Evolutionary conservation across 2,329 filamentous ascomycete genomes (phyloP).

Genomic region (Mollisiaceae sp.): DNA sequence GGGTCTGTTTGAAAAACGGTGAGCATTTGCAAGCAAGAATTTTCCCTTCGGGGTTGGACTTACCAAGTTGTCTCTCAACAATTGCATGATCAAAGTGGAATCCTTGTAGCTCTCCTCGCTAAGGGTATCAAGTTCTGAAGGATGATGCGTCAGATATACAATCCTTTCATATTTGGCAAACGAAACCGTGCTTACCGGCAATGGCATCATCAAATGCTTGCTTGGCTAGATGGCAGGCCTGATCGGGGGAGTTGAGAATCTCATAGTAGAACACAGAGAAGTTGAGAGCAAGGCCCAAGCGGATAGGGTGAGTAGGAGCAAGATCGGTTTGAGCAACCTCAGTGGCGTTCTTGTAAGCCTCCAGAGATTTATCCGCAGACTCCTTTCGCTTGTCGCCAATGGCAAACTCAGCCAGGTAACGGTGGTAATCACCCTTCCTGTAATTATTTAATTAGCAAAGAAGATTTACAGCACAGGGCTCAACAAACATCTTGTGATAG

Average conservation of each 20-base stretch:
- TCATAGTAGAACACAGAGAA: conserved; percentile 99
- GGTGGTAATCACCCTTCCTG: conserved; percentile 99
- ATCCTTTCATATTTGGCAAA: not conserved
- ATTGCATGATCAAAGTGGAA: conserved; percentile 99
- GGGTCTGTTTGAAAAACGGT: conserved; percentile 66
- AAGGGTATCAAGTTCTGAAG: conserved; percentile 82
- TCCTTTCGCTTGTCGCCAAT: conserved; percentile 93
- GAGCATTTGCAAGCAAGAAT: conserved; percentile 3
- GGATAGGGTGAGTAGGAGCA: conserved; percentile 90
- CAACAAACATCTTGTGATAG: conserved; percentile 96
- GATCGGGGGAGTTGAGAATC: conserved; percentile 97
- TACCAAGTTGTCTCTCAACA: conserved; percentile 90
- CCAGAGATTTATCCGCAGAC: conserved; percentile 90
- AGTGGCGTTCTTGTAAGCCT: conserved; percentile 95
- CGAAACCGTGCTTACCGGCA: conserved; percentile 62
- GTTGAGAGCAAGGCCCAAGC: conserved; percentile 89
- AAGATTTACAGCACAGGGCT: conserved; percentile 1
- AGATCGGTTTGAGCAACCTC: conserved; percentile 90
- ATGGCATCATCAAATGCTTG: conserved; percentile 96
- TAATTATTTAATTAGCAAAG: conserved; percentile 33
- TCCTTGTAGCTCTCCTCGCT: conserved; percentile 99
- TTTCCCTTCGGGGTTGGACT: conserved; percentile 9
- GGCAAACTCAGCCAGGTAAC: conserved; percentile 97
- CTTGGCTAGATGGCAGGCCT: conserved; percentile 97
- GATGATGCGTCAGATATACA: conserved; percentile 17